Conservation (phyloP, 2,329 filamentous ascomycete genomes). For the Epichloe amarillans region DNA sequence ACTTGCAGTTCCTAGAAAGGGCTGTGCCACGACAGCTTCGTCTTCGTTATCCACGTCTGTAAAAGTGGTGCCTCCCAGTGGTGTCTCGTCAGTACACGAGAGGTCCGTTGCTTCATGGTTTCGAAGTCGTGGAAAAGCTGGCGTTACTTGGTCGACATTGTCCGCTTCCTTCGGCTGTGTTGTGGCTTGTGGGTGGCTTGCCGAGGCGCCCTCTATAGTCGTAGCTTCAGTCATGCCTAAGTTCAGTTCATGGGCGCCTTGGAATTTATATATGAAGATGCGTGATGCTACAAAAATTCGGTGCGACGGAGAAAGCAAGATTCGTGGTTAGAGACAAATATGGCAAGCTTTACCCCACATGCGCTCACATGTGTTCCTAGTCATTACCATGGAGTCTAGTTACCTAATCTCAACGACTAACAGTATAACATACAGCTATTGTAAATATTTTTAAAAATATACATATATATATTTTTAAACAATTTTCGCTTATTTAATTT, state of each 20-base stretch:
- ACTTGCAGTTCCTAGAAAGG: slow-evolving; percentile 26
- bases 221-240: not conserved
- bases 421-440: too few species aligned
- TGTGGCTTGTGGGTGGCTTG: not conserved
- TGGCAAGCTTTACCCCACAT: too few species aligned
- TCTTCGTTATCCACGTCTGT: not conserved
- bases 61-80: not conserved
- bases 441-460: too few species aligned
- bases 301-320: too few species aligned
- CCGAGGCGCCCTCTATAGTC: not conserved
- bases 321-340: too few species aligned
- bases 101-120: not conserved
- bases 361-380: too few species aligned
- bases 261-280: too few species aligned
- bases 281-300: too few species aligned
- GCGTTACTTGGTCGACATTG: not conserved
- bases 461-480: too few species aligned
- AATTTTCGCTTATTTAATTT: too few species aligned
- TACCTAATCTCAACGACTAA: too few species aligned
- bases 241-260: not conserved
- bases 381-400: too few species aligned
- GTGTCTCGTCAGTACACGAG: not conserved
- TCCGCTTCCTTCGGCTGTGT: not conserved
- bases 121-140: not conserved
- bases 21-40: not conserved